Percentiles rank a stretch among this genome's conserved stretches.
Conservation (phyloP, 257 asterid genomes). For the Solanum clarkiae region DNA sequence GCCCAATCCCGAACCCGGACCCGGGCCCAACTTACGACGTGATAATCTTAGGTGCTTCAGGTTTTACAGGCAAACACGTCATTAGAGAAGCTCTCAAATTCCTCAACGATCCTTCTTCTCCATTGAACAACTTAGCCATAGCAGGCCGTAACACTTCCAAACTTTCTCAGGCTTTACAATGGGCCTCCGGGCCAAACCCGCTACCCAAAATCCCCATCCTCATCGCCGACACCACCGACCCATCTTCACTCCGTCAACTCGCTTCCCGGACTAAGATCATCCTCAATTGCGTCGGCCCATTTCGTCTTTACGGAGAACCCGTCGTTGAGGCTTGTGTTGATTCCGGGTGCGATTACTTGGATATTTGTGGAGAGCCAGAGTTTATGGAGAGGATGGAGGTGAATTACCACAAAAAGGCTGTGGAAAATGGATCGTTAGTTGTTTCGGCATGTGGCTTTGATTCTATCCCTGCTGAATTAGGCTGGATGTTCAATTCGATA, state of each 20-base stretch:
- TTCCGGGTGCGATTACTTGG: slow-evolving; percentile 72
- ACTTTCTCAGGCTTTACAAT: slow-evolving; percentile 44
- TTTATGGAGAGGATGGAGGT: slow-evolving; percentile 85
- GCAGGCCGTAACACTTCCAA: slow-evolving; percentile 66
- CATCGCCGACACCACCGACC: slow-evolving; percentile 42
- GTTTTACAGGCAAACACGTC: slow-evolving; percentile 83
- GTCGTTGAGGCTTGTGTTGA: slow-evolving; percentile 76
- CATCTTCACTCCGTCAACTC: slow-evolving; percentile 37
- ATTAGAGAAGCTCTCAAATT: slow-evolving; percentile 76
- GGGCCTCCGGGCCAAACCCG: slow-evolving; percentile 45
- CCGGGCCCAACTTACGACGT: slow-evolving; percentile 26
- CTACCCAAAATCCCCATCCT: slow-evolving; percentile 49
- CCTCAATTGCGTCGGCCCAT: slow-evolving; percentile 81
- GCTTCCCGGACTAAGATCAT: slow-evolving; percentile 51
- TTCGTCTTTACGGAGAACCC: slow-evolving; percentile 64
- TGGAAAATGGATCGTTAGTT: slow-evolving; percentile 47
- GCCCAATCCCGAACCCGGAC: too few species aligned
- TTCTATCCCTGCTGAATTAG: slow-evolving; percentile 79
- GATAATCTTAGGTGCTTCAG: slow-evolving; percentile 74
- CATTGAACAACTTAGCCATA: slow-evolving; percentile 51
- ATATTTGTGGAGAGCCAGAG: slow-evolving; percentile 80
- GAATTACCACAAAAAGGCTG: slow-evolving; percentile 43
- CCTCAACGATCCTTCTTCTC: slow-evolving; percentile 53
- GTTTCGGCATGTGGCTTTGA: slow-evolving; percentile 86
- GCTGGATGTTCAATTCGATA: slow-evolving; percentile 43